Evolutionary conservation across 2,329 filamentous ascomycete species (phyloP), one percentile per base, ranked within the genome.

Genomic region (Colletotrichum orchidophilum): DNA sequence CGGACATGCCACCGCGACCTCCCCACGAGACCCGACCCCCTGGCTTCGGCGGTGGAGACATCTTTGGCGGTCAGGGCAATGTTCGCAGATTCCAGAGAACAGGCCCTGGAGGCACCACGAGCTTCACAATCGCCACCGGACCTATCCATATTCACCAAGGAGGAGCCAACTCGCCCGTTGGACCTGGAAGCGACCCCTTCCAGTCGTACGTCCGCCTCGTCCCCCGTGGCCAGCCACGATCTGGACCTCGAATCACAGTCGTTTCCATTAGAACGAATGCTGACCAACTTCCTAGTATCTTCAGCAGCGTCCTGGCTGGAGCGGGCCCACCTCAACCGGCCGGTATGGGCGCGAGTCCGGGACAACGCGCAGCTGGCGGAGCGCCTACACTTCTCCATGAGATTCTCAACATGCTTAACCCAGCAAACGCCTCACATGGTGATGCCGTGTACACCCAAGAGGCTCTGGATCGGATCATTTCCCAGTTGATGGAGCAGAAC

Each of bases 391-490:
- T 83, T 35, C 77, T 91, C 5, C 85, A 86, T 39, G 85, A 87
- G n/a, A 81, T 92, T 5, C 80, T 92, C 21, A 82, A 79, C 80
- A 75, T 92, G 27, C 80, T 91, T 49, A 86, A 86, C 63, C 87
- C 88, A 15, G 82, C 81, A n/a, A 83, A 85, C 68, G 86, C 83
- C 8, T 81, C 84, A 18, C 86, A 88, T 70, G 94, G 95, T 24
- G 96, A 98, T 80, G 94, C 92, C 8, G 96, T 97, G 1, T 97
- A 96, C 79, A 93, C 93, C 0, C 94, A 98, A 81, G 95, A 97
- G 82, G 95, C 93, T 3, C 85, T 98, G 35, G 96, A 99, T 79
- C 90, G 93, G 39, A 94, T 98, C 74, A 93, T 99, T 66, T 93
- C 94, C 0, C 90, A 93, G 75, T 86, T 98, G 53, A 96, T 98